Base-by-base conservation (phyloP, 805 yeast genomes). In the Starmerella vitae region DNA sequence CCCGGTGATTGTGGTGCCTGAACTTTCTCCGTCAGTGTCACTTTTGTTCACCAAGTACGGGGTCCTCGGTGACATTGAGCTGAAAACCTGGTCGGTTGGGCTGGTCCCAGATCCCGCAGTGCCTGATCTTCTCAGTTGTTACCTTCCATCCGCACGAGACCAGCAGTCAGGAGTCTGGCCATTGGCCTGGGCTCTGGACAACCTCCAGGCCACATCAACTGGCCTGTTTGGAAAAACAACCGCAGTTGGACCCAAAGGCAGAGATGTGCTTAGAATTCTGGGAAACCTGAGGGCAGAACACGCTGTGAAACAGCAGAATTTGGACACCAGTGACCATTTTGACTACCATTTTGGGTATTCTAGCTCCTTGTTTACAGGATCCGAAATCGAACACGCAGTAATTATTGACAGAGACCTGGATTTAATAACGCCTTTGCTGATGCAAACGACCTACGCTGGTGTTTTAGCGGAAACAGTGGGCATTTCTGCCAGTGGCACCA, bases 381-480 rank as follows among this genome's bases (percentile, higher is more conserved):
- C 53, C 5, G 42, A 45, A 3, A 48, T 63, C 21, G 68, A 64
- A 37, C 93, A 88, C 52, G 59, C 86, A 21, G 66, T 88, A 5
- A 76, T 86, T 1, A 53, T 88, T 17, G 97, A 88, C 53, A 64
- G 98, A 34, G 72, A 76, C 38, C 56, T 77, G 21, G 98, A 88
- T 59, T 67, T 72, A 31, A 57, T 80, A 4, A 73, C 93, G 1
- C 77, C 84, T 1, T 51, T 83, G 9, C 60, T 84, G 39, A 72
- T 76, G 20, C 96, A 86, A 51, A 60, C 86, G 49, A 80, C 84
- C 2, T 88, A 86, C 55, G 65, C 71, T 14, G 98, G 97, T 0
- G 63, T 91, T 13, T 63, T 85, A 17, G 86, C 81, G 55, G 95
- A 86, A 49, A 55, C 74, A 10, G 66, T 74, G 47, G 73, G 70